Percentiles rank a stretch among this genome's conserved stretches.
Conservation (phyloP, 495 filamentous ascomycete species). For the Penicillium cosmopolitanum region DNA sequence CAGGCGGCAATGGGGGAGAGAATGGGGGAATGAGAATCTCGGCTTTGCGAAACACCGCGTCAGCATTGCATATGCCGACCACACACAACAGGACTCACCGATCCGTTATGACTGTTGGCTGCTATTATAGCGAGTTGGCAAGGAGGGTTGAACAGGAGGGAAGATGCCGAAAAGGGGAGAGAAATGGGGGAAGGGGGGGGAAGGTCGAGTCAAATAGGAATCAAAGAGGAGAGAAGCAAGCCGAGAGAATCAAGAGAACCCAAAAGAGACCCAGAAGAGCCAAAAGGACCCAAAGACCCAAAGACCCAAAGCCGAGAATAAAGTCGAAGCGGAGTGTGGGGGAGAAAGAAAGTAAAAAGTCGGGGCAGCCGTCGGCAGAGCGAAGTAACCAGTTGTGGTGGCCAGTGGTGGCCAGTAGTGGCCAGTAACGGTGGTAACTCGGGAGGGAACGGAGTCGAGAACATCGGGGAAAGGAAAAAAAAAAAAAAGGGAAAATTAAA, state of each 20-base stretch:
- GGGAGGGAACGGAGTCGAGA: conserved; percentile 33
- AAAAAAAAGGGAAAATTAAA: conserved; percentile 19
- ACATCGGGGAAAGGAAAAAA: conserved; percentile 12
- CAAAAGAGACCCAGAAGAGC: conserved; percentile 9
- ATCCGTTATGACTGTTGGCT: neutral
- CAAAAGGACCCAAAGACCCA: no score
- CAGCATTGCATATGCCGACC: conserved; percentile 23
- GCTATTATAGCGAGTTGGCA: neutral
- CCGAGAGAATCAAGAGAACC: neutral
- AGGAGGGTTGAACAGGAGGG: neutral
- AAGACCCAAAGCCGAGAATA: conserved; percentile 9
- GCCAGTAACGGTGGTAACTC: conserved; percentile 10
- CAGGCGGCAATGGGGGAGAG: neutral
- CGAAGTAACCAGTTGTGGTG: neutral
- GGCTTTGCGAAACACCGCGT: conserved; percentile 12
- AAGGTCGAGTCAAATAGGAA: neutral
- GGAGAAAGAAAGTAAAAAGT: conserved; percentile 40
- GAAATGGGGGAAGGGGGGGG: conserved; percentile 5
- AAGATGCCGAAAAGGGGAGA: conserved; percentile 2
- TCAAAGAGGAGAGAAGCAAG: conserved; percentile 9
- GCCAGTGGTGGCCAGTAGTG: no score
- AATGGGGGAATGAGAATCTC: neutral
- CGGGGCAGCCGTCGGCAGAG: conserved; percentile 42
- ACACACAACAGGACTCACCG: conserved; percentile 2
- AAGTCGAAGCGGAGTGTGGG: conserved; percentile 42